A percentile compares a stretch with the other conserved stretches of the same genome.
These are phyloP conservation scores for Fusarium penzigii DNA, from an alignment of 2,329 filamentous ascomycete species.

Conservation along the genomic window DNA sequence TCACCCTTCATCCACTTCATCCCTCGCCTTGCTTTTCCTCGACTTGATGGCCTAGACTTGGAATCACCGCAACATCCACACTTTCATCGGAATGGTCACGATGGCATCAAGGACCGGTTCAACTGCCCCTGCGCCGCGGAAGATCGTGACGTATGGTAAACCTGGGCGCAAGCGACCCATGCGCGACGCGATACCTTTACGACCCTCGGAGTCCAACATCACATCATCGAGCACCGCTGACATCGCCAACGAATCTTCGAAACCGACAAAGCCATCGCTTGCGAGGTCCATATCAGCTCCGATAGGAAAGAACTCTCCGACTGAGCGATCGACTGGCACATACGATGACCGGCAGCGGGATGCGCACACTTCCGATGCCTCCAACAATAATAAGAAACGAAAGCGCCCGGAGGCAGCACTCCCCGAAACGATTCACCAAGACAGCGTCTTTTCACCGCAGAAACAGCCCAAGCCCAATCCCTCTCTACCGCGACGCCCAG, in stretches of 20 bases:
- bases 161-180: conserved; percentile 25
- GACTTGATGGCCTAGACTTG: conserved; percentile 15
- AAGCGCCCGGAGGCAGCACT: conserved; percentile 20
- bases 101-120: conserved; percentile 25
- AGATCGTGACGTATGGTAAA: conserved; percentile 31
- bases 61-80: conserved; percentile 6
- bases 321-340: conserved; percentile 3
- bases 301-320: conserved; percentile 9
- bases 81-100: conserved; percentile 6
- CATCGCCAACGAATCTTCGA: conserved; percentile 11
- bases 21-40: neutral
- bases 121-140: conserved; percentile 23
- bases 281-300: conserved; percentile 18
- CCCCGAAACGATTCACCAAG: conserved; percentile 8
- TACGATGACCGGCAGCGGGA: neutral
- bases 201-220: conserved; percentile 17
- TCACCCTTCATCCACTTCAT: neutral
- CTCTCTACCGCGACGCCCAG: conserved; percentile 12
- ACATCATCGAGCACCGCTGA: conserved; percentile 11
- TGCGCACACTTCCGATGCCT: no score
- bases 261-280: conserved; percentile 14
- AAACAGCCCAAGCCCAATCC: conserved; percentile 12
- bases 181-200: conserved; percentile 23
- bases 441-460: conserved; percentile 1
- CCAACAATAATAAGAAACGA: conserved; percentile 22